Base-by-base conservation (phyloP, 2,329 filamentous ascomycete species). In the Ceratocystiopsis brevicomis region DNA sequence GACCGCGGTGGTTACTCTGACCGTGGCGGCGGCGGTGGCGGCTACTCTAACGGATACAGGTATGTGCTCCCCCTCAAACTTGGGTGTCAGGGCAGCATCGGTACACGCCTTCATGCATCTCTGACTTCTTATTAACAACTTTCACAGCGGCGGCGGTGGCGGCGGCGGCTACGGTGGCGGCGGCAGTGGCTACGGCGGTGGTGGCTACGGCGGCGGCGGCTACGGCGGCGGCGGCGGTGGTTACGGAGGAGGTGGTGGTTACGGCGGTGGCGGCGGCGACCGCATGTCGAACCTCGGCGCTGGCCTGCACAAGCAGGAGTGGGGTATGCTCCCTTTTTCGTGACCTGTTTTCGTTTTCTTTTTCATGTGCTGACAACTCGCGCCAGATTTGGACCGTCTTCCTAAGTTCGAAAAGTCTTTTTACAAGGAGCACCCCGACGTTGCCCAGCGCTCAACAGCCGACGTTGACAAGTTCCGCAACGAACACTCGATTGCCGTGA, bases 391-490 rank as follows among this genome's bases (percentile, higher is more conserved):
- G 43, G 68, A 61, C 56, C 61, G 78, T 8, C 58, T 98, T 39
- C 88, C 90, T 54, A 96, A 96, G 64, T 98, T 98, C 66, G 90
- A 98, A 61, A 98, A 98, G 67, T 87, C 83, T 10, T 98, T 98
- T 68, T 98, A 98, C 75, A 94, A 96, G 69, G 90, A 96, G 65
- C 78, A 90, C 58, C 71, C 79, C 32, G 75, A 76, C 47, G 88
- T 98, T 48, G 64, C 76, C 48, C 68, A 63, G 54, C 83, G 90
- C 56, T 77, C 84, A 13, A 60, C 73, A 37, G 73, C 74, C 45
- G 88, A 96, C 49, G 81, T 98, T 45, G 81, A 87, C 25, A 81
- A 78, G 44, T 98, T 94, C 71, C 82, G 90, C 58, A 76, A 75
- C 57, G 76, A 84, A 57, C 77, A 90, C 56, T 71, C 84, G 56